Base-by-base conservation (phyloP, 2,329 filamentous ascomycete genomes). In the Alternaria brassicae region DNA sequence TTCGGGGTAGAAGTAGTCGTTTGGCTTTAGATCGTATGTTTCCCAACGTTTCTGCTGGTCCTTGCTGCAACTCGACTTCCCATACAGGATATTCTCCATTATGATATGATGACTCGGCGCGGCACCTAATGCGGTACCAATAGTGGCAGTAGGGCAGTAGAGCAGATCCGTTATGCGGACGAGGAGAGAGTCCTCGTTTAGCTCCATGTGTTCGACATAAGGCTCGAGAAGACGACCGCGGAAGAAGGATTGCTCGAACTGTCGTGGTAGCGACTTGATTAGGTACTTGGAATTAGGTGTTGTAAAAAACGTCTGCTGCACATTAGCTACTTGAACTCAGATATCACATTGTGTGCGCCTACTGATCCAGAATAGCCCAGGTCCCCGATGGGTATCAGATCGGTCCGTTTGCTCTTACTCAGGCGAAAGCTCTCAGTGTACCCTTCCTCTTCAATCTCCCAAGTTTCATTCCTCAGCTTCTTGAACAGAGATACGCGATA, bases 81-180 rank as follows among this genome's bases (percentile, higher is more conserved):
- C 89, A 61, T 85, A 86, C 23, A 91, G 79, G 2, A 91, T 81
- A 70, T 92, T 92, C 73, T 92, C 90, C 90, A 92, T 92, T 68
- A 92, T 82, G 60, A 92, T 89, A 70, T 92, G 89, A 65, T 91
- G 89, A 1, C 86, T 86, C 0, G 90, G 89, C 0, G 88, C 86
- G 1, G 84, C 77, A 4, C 88, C 84, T 0, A 91, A 65, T 0
- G 87, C 67, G 1, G 84, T 82, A 1, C 89, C 90, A 1, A 92
- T 70, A 0, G 87, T 86, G 0, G 76, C 67, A 9, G 83, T 81
- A 0, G 84, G 81, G 0, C 84, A 82, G 51, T 86, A 83, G 0
- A 91, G 80, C 58, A 92, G 86, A 72, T 92, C 89, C 23, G 87
- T 90, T 68, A 92, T 92, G 50, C 89, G 86, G 5, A 91, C 86